Evolutionary conservation across 768 basidiomycete species (phyloP).

Genomic region (Leucogyrophana mollusca): DNA sequence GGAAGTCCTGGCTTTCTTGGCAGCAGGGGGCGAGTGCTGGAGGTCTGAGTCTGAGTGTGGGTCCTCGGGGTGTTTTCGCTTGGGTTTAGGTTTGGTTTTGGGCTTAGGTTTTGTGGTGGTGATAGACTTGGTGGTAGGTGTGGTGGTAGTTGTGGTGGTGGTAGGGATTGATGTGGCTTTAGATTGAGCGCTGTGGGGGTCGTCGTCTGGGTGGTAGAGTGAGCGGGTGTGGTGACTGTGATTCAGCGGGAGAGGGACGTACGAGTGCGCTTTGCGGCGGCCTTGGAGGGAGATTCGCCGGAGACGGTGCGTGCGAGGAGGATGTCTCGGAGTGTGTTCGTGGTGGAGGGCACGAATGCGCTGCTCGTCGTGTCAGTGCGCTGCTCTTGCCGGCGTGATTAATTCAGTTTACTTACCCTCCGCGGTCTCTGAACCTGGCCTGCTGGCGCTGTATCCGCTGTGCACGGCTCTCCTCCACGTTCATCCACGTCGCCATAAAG

Average conservation of each 20-base stretch:
- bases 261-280: neutral
- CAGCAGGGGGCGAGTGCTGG: too few relatives aligned
- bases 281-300: conserved; percentile 46
- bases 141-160: neutral
- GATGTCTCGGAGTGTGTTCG: conserved; percentile 51
- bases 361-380: conserved; percentile 26
- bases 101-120: neutral
- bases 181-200: conserved; percentile 9
- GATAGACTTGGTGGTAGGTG: neutral
- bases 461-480: conserved; percentile 60
- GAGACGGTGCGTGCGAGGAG: conserved; percentile 49
- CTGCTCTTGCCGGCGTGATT: neutral
- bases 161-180: conserved; percentile 7
- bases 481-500: too few relatives aligned
- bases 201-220: conserved; percentile 16
- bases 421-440: conserved; percentile 65
- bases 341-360: conserved; percentile 50
- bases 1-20: conserved; percentile 1
- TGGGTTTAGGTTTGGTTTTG: conserved; percentile 5
- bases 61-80: neutral
- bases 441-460: conserved; percentile 62
- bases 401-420: conserved; percentile 44
- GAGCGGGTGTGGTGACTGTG: too few relatives aligned
- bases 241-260: conserved; percentile 4
- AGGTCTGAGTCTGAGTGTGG: neutral